phyloP scores from a whole-genome alignment of 139 green algal genomes.

The Coccomyxa sp. region DNA sequence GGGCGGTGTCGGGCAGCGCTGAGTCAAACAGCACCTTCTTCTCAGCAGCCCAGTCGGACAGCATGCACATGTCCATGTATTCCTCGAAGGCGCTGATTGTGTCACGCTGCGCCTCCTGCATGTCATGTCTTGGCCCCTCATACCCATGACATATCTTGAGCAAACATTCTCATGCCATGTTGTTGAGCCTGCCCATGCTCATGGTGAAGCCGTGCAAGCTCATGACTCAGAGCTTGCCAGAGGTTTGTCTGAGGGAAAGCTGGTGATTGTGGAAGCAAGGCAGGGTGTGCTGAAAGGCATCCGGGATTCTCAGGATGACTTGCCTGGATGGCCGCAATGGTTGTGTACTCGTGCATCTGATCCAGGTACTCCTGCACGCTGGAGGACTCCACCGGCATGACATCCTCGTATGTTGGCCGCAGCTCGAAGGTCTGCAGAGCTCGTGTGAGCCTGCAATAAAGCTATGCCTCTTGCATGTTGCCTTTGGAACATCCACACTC shows the following conservation, averaged over 20 bases:
- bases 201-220: too few species aligned
- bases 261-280: neutral
- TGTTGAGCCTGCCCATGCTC: neutral
- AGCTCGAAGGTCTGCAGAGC: conserved; percentile 73
- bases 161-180: neutral
- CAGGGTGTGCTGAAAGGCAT: neutral
- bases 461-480: neutral
- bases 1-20: conserved; percentile 42
- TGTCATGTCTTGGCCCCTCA: neutral
- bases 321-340: conserved; percentile 57
- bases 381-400: conserved; percentile 65
- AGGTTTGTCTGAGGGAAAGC: neutral
- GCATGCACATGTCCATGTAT: conserved; percentile 69
- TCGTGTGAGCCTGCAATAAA: conserved; percentile 9
- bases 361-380: conserved; percentile 80
- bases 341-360: conserved; percentile 72
- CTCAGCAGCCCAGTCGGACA: conserved; percentile 62
- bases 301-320: neutral
- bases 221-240: neutral
- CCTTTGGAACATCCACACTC: neutral
- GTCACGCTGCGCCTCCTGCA: conserved; percentile 73
- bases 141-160: neutral
- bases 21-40: conserved; percentile 65
- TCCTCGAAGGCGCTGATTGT: conserved; percentile 66
- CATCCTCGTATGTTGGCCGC: conserved; percentile 71